phyloP scores from a whole-genome alignment of 371 early-diverging fungal genomes.

The Lichtheimia ramosa region DNA sequence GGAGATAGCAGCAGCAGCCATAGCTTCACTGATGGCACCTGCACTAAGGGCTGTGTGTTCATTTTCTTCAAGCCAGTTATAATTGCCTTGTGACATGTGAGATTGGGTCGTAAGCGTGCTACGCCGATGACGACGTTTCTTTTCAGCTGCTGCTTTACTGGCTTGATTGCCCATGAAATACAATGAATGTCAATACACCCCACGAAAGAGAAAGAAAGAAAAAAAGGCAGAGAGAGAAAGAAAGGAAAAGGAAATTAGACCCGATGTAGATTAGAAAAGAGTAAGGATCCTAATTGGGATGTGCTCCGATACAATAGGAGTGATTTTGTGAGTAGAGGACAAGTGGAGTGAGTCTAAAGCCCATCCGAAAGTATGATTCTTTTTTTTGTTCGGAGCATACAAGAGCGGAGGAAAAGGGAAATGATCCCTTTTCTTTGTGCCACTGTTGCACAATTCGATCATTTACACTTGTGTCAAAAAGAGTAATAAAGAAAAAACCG shows the following conservation, averaged over 20 bases:
- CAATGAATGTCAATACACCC: not conserved
- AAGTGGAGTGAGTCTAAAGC: too few species aligned
- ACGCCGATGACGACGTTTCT: conserved; percentile 26
- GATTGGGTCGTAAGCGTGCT: conserved; percentile 37
- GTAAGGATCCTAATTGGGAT: not conserved
- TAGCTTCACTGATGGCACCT: conserved; percentile 21
- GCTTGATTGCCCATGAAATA: conserved; percentile 45
- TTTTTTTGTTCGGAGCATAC: too few species aligned
- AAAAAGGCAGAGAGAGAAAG: conserved; percentile 3
- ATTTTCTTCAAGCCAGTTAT: conserved; percentile 46
- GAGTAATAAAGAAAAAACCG: conserved; percentile 5
- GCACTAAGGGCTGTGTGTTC: conserved; percentile 22
- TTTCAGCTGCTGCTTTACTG: conserved; percentile 29
- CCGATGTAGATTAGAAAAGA: not conserved
- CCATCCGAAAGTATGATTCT: too few species aligned
- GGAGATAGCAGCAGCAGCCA: conserved; percentile 15
- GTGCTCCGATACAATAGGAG: too few species aligned
- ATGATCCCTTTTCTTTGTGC: too few species aligned
- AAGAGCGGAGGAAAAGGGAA: too few species aligned
- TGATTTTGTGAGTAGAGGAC: too few species aligned
- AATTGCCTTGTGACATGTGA: conserved; percentile 33
- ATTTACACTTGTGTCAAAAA: conserved; percentile 11
- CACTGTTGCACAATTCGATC: too few species aligned
- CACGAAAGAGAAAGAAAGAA: conserved; percentile 8
- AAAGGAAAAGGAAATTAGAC: not conserved